phyloP scores from a whole-genome alignment of 179 eudicot species.

The Sideroxylon spinosum region DNA sequence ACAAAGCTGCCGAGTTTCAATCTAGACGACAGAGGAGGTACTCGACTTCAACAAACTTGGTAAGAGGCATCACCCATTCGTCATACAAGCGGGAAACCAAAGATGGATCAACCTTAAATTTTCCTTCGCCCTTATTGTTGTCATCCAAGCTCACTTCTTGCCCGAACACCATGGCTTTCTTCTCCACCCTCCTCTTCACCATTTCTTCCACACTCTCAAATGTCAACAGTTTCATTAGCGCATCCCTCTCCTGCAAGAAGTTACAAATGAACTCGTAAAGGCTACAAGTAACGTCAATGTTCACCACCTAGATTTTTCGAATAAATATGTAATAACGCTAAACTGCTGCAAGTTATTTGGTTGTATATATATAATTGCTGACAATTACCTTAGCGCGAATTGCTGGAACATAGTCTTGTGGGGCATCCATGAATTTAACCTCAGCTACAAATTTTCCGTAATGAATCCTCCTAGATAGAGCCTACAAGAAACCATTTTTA shows the following conservation, averaged over 20 bases:
- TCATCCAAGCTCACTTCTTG: slow-evolving; percentile 50
- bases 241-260: slow-evolving; percentile 49
- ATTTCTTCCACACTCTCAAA: slow-evolving; percentile 59
- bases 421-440: slow-evolving; percentile 57
- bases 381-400: slow-evolving; percentile 56
- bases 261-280: no score
- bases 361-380: not conserved
- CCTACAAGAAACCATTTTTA: slow-evolving; percentile 34
- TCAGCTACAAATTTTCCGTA: slow-evolving; percentile 87
- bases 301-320: no score
- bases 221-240: slow-evolving; percentile 63
- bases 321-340: no score
- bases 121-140: slow-evolving; percentile 10
- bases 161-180: slow-evolving; percentile 69
- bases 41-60: slow-evolving; percentile 67
- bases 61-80: slow-evolving; percentile 85
- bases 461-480: slow-evolving; percentile 82
- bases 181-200: slow-evolving; percentile 77
- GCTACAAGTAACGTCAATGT: no score
- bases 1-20: slow-evolving; percentile 16
- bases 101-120: slow-evolving; percentile 61
- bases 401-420: slow-evolving; percentile 57
- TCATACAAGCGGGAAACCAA: slow-evolving; percentile 55
- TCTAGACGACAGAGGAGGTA: slow-evolving; percentile 68
- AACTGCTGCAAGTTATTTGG: not conserved